Base-by-base conservation (phyloP, 306 rosid genomes). In the Ziziphus jujuba region DNA sequence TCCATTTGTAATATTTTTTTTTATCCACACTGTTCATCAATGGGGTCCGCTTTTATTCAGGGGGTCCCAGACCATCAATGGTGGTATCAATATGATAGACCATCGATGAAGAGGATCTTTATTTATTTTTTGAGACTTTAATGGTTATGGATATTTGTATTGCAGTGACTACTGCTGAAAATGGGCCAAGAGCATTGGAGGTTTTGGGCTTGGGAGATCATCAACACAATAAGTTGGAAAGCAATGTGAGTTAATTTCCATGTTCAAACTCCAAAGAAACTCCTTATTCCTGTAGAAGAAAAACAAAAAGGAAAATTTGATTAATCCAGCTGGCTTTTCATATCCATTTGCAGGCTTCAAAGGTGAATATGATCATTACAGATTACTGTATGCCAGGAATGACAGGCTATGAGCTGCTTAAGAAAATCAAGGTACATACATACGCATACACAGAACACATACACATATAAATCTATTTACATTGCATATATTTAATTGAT, bases 331-430 rank as follows among this genome's bases (percentile, higher is more conserved):
- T 19, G 19, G 25, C 7, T 65, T 58, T 15, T 44, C 49, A 59
- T 64, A 5, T 19, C 50, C 11, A 22, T 65, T 74, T 79, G 73
- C 70, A 89, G 98, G 74, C 75, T 24, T 82, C 95, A 57, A 87
- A 86, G 81, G 96, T 92, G 24, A 89, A 89, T 67, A 66, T 92
- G 86, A 66, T 92, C 10, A 87, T 92, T 72, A 92, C 97, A 65
- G 98, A 92, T 77, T 92, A 92, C 31, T 87, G 95, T 66, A 92
- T 92, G 98, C 98, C 95, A 40, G 95, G 98, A 70, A 92, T 92
- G 98, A 81, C 98, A 52, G 98, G 98, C 73, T 92, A 85, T 21
- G 98, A 92, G 67, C 80, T 89, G 33, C 96, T 92, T 7, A 92
- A 92, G 87, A 92, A 84, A 81, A 86, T 92, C 56, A 92, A 87